phyloP scores from a whole-genome alignment of 176 grass and related monocot species.

The Elaeis guineensis region DNA sequence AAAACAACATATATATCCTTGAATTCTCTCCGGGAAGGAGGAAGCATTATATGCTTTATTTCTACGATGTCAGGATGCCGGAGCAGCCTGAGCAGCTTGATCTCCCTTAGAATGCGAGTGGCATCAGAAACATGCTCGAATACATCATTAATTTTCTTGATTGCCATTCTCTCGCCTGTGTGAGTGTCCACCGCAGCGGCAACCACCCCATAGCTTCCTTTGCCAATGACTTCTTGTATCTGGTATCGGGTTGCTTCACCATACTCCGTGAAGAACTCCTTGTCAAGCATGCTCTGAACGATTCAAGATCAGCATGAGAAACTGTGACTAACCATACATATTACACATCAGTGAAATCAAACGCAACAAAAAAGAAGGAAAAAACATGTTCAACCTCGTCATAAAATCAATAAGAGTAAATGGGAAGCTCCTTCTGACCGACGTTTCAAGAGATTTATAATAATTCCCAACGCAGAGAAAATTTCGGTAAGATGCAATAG shows the following conservation, averaged over 20 bases:
- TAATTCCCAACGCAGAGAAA: too few species aligned
- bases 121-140: conserved; percentile 22
- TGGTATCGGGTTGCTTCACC: conserved; percentile 20
- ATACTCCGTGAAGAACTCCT: conserved; percentile 19
- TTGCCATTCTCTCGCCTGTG: conserved; percentile 17
- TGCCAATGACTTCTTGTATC: conserved; percentile 20
- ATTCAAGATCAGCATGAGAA: background rate
- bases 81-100: conserved; percentile 14
- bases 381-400: too few species aligned
- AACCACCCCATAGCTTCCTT: conserved; percentile 18
- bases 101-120: conserved; percentile 17
- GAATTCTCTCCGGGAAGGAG: conserved; percentile 20
- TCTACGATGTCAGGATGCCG: conserved; percentile 23
- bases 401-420: too few species aligned
- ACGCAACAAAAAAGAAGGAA: too few species aligned
- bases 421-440: too few species aligned
- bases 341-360: too few species aligned
- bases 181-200: conserved; percentile 17
- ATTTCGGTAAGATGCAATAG: too few species aligned
- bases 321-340: too few species aligned
- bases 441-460: too few species aligned
- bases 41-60: conserved; percentile 24
- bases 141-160: conserved; percentile 20
- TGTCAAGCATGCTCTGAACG: conserved; percentile 18
- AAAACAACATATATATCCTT: conserved; percentile 20